These are phyloP conservation scores for Salvia sclarea DNA, from an alignment of 305 asterid genomes.

Conservation along the genomic window DNA sequence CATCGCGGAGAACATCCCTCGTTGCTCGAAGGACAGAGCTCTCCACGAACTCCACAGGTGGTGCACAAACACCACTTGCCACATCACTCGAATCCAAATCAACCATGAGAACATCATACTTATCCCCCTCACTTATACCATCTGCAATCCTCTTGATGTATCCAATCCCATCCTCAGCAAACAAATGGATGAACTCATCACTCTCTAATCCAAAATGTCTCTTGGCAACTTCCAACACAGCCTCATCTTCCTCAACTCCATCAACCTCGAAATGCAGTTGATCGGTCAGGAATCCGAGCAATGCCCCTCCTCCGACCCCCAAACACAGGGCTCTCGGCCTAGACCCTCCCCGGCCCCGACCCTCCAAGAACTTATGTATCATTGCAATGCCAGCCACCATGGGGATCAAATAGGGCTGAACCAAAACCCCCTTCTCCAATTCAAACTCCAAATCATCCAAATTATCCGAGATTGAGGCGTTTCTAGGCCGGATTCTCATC, in stretches of 20 bases:
- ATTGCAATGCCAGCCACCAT: slow-evolving; percentile 76
- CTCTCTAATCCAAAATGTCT: slow-evolving; percentile 59
- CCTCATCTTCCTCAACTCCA: slow-evolving; percentile 74
- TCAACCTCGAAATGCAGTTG: slow-evolving; percentile 61
- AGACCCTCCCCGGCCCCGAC: slow-evolving; percentile 33
- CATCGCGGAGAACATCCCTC: slow-evolving; percentile 42
- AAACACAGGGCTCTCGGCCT: slow-evolving; percentile 73
- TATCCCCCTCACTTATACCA: slow-evolving; percentile 18
- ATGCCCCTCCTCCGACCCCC: slow-evolving; percentile 93
- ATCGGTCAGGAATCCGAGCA: slow-evolving; percentile 56
- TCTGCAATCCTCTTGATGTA: slow-evolving; percentile 43
- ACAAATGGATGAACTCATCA: slow-evolving; percentile 43
- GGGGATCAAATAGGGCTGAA: slow-evolving; percentile 76
- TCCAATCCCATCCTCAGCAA: slow-evolving; percentile 61
- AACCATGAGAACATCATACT: slow-evolving; percentile 74
- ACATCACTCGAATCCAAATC: slow-evolving; percentile 80
- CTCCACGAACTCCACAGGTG: slow-evolving; percentile 61
- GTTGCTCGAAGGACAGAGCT: slow-evolving; percentile 50
- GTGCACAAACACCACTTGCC: slow-evolving; percentile 59
- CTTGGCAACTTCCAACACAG: slow-evolving; percentile 56
- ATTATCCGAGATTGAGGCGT: slow-evolving; percentile 25
- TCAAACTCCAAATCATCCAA: slow-evolving; percentile 47
- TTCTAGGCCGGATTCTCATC: slow-evolving; percentile 47
- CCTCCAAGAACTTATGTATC: slow-evolving; percentile 47
- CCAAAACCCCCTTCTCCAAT: slow-evolving; percentile 52